Evolutionary conservation across 495 filamentous ascomycete species (phyloP).

Genomic region (Penicillium flavigenum): DNA sequence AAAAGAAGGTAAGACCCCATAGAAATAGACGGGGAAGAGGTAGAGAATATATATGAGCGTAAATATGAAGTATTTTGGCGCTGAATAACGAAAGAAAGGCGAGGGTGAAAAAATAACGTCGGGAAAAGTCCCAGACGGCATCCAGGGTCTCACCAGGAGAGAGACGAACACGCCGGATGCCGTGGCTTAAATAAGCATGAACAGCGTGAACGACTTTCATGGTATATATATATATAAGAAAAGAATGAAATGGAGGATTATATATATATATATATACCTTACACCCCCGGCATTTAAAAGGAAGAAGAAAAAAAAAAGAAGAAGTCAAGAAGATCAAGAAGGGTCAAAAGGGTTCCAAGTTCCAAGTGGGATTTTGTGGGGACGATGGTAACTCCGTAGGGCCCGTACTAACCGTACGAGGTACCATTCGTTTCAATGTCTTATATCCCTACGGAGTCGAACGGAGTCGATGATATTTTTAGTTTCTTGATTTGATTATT

Average conservation of each 20-base stretch:
- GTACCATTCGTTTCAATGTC: no score
- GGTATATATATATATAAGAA: not conserved
- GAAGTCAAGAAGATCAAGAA: no score
- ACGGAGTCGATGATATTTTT: no score
- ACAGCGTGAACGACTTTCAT: slow-evolving; percentile 21
- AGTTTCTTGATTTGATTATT: no score
- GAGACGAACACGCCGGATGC: slow-evolving; percentile 15
- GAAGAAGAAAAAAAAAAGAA: not conserved
- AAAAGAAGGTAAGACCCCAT: slow-evolving; percentile 42
- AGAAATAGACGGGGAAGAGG: slow-evolving; percentile 30
- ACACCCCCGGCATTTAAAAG: not conserved
- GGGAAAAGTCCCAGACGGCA: slow-evolving; percentile 33
- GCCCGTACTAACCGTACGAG: no score
- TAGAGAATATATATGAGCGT: slow-evolving; percentile 38
- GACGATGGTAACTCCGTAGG: not conserved
- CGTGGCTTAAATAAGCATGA: slow-evolving; percentile 13
- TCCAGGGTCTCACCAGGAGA: slow-evolving; percentile 30
- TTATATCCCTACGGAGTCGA: no score
- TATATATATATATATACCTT: not conserved
- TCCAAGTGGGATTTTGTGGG: not conserved
- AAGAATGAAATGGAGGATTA: not conserved
- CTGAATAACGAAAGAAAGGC: slow-evolving; percentile 33
- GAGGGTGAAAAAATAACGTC: slow-evolving; percentile 41
- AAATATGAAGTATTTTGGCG: slow-evolving; percentile 40
- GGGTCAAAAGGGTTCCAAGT: not conserved